Percentiles rank a stretch among this genome's conserved stretches.
These are phyloP conservation scores for Fusarium floridanum DNA, from an alignment of 2,329 filamentous ascomycete genomes.

Conservation along the genomic window DNA sequence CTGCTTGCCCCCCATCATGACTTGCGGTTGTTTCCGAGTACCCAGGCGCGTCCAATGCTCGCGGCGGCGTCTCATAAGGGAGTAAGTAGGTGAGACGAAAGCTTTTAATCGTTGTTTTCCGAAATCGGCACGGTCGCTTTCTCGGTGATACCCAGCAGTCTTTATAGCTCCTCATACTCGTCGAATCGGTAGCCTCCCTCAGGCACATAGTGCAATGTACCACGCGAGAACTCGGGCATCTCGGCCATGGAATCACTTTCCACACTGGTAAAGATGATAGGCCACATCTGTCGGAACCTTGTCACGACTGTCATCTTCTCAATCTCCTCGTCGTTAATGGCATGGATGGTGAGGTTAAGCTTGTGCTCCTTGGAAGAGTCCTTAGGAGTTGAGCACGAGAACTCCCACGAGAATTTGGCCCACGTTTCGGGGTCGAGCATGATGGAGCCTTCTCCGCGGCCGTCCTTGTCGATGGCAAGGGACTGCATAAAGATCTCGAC, in stretches of 20 bases:
- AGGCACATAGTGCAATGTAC: constrained; percentile 3
- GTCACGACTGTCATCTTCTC: background rate
- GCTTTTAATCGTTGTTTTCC: background rate
- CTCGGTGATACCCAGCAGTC: background rate
- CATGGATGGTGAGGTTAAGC: background rate
- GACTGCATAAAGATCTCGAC: background rate
- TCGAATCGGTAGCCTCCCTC: background rate
- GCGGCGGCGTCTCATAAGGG: too few species aligned
- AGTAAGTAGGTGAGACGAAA: background rate
- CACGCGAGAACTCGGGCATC: background rate
- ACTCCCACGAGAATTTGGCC: background rate
- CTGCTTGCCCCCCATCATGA: too few species aligned
- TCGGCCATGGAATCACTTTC: background rate
- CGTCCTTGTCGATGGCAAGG: constrained; percentile 2
- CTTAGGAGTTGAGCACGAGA: constrained; percentile 1
- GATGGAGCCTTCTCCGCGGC: background rate
- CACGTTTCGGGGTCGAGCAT: background rate
- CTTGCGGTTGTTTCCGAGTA: background rate
- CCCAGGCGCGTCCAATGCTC: background rate
- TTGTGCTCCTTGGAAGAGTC: constrained; percentile 8
- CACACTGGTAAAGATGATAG: constrained; percentile 7
- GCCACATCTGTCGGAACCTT: background rate
- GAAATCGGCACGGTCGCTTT: background rate
- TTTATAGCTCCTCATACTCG: background rate
- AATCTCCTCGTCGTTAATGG: background rate